Conservation (phyloP, 306 rosid genomes). For the Cyclanthera cordifolia region DNA sequence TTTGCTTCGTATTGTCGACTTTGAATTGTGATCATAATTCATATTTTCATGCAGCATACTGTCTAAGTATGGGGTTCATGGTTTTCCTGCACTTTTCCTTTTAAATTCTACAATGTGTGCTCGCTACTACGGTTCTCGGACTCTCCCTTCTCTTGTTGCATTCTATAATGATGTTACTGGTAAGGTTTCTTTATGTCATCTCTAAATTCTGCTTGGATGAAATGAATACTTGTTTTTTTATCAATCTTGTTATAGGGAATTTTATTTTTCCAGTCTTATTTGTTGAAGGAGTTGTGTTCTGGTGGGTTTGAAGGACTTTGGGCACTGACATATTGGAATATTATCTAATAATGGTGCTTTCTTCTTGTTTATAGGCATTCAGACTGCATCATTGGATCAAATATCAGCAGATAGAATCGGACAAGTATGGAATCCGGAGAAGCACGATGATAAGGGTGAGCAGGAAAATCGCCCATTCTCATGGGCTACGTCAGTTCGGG, state of each 20-base stretch:
- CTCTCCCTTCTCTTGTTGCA: slow-evolving; percentile 44
- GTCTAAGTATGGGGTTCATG: slow-evolving; percentile 94
- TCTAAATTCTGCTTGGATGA: background rate
- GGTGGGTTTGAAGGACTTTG: too few relatives aligned
- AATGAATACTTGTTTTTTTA: too few relatives aligned
- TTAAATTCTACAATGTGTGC: slow-evolving; percentile 73
- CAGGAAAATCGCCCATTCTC: slow-evolving; percentile 91
- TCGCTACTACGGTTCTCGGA: slow-evolving; percentile 76
- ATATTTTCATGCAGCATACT: slow-evolving; percentile 43
- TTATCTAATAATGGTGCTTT: background rate
- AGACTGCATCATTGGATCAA: slow-evolving; percentile 47
- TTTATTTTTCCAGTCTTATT: too few relatives aligned
- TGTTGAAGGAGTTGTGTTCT: too few relatives aligned
- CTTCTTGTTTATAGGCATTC: slow-evolving; percentile 41
- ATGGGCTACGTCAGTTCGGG: slow-evolving; percentile 89
- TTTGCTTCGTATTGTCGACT: background rate
- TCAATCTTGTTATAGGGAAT: too few relatives aligned
- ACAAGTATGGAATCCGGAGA: slow-evolving; percentile 43
- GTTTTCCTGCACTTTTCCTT: slow-evolving; percentile 83
- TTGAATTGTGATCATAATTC: background rate
- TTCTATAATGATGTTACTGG: slow-evolving; percentile 81
- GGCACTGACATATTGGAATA: too few relatives aligned
- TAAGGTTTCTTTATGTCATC: slow-evolving; percentile 20
- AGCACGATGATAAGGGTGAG: slow-evolving; percentile 36
- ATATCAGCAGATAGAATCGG: slow-evolving; percentile 47